These are phyloP conservation scores for Austroboletus novae-zelandiae DNA, from an alignment of 1,284 basidiomycete species.

Conservation along the genomic window DNA sequence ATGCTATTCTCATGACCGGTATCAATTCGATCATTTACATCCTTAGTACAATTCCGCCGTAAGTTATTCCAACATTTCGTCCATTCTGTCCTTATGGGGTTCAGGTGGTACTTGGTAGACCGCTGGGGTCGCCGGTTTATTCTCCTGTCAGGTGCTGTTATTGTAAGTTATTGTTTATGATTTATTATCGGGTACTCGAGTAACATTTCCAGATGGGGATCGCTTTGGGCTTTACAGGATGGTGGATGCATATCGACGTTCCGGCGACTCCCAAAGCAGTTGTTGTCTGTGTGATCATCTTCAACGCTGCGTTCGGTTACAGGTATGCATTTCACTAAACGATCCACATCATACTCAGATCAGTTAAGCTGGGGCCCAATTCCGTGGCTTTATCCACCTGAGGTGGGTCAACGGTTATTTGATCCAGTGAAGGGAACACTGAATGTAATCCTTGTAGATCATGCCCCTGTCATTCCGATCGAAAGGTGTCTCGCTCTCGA, in stretches of 20 bases:
- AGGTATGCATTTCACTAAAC: slow-evolving; percentile 42
- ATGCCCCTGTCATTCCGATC: slow-evolving; percentile 88
- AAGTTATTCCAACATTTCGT: slow-evolving; percentile 26
- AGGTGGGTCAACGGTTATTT: slow-evolving; percentile 45
- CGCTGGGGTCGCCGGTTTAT: slow-evolving; percentile 89
- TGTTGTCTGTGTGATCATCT: slow-evolving; percentile 88
- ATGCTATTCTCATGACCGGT: slow-evolving; percentile 97
- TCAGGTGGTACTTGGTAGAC: slow-evolving; percentile 94
- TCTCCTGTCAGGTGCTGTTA: slow-evolving; percentile 86
- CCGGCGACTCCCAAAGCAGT: slow-evolving; percentile 85
- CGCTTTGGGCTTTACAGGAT: slow-evolving; percentile 77
- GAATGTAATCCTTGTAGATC: slow-evolving; percentile 54
- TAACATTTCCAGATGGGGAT: slow-evolving; percentile 64
- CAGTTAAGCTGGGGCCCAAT: slow-evolving; percentile 64
- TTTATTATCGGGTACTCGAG: slow-evolving; percentile 4
- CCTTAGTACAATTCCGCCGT: slow-evolving; percentile 81
- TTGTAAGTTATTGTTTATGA: slow-evolving; percentile 49
- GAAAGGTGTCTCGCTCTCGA: slow-evolving; percentile 93
- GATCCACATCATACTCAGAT: slow-evolving; percentile 4
- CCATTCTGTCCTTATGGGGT: slow-evolving; percentile 7
- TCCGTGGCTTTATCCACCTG: slow-evolving; percentile 87
- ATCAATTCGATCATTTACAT: slow-evolving; percentile 91
- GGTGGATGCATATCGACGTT: slow-evolving; percentile 93
- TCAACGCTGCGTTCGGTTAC: slow-evolving; percentile 92
- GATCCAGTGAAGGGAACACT: slow-evolving; percentile 1